Base-by-base conservation (phyloP, 2,329 filamentous ascomycete genomes). In the Epichloe typhina region DNA sequence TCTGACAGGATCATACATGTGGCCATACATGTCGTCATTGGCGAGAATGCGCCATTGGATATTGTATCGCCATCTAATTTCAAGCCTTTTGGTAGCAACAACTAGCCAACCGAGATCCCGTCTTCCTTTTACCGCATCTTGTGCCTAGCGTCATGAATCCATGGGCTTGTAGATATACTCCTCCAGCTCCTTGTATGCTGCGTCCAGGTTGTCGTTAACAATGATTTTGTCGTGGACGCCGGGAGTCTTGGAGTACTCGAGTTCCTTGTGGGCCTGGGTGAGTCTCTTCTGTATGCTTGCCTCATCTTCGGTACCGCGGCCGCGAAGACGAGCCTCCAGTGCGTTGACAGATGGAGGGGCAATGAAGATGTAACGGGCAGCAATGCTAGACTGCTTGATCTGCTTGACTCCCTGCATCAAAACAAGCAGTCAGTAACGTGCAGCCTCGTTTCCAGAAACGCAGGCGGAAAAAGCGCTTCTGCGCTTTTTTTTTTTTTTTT, bases 341-440 rank as follows among this genome's bases (percentile, higher is more conserved):
- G 81, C 76, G 60, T 85, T 80, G 57, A 86, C 69, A 4, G 79
- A 84, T 0, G 90, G 91, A 12, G 90, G 90, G 37, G 85, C 80
- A 54, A 96, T 77, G 68, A 95, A 95, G 57, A 95, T 70, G 70
- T 88, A 95, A 50, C 87, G 81, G 7, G 88, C 86, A 51, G 82
- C 76, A 55, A 90, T 78, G 58, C 75, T 75, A 47, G 84, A 86
- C 55, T 78, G 77, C 67, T 89, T 88, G 62, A 96, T 86, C 70
- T 96, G 90, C 73, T 95, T 95, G 52, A 96, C 89, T 54, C 90
- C 90, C 64, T 65, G 11, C 15, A 12, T 12, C 17, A 12, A 33
- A 3, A 7, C 7, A 13, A 11, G 13, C 17, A 8, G 44, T 51
- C 36, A 51, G 36, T 19, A 45, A 9, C 13, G 5, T 39, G 35